Evolutionary conservation across 768 basidiomycete species (phyloP).

Genomic region (Termitomyces bulborhizus): DNA sequence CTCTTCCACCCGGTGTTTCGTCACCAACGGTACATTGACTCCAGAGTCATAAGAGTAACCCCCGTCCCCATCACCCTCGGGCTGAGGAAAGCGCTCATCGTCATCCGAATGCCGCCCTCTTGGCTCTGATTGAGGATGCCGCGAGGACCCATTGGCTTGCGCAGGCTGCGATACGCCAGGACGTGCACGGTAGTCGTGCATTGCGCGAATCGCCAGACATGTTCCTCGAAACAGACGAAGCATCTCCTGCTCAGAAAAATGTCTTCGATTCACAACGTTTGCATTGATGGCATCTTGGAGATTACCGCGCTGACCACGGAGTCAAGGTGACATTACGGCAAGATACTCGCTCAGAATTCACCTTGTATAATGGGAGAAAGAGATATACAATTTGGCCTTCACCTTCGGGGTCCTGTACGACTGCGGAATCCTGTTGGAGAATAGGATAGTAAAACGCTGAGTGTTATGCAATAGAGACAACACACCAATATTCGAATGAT

Average conservation of each 20-base stretch:
- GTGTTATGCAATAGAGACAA: neutral
- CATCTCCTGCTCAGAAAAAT: conserved; percentile 86
- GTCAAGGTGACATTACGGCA: neutral
- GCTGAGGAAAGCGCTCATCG: conserved; percentile 67
- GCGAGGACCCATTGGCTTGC: conserved; percentile 9
- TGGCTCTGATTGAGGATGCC: conserved; percentile 16
- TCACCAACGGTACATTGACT: conserved; percentile 54
- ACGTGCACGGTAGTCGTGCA: conserved; percentile 81
- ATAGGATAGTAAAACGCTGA: neutral
- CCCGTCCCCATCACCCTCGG: conserved; percentile 68
- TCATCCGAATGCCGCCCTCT: conserved; percentile 40
- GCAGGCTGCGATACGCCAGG: conserved; percentile 25
- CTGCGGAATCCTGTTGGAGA: conserved; percentile 72
- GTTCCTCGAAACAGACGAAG: conserved; percentile 89
- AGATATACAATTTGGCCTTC: conserved; percentile 95
- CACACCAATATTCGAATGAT: conserved; percentile 88
- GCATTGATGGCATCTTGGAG: conserved; percentile 92
- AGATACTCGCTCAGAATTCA: conserved; percentile 17
- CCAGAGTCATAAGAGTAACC: conserved; percentile 65
- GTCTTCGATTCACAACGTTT: conserved; percentile 74
- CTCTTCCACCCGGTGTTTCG: conserved; percentile 42
- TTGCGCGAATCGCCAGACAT: conserved; percentile 88
- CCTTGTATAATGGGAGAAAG: conserved; percentile 91
- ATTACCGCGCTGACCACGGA: conserved; percentile 64
- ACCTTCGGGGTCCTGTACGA: conserved; percentile 88